Percentiles rank a stretch among this genome's conserved stretches.
Evolutionary conservation across 2,329 filamentous ascomycete species (phyloP).

Genomic region (Hypoxylon sp.): DNA sequence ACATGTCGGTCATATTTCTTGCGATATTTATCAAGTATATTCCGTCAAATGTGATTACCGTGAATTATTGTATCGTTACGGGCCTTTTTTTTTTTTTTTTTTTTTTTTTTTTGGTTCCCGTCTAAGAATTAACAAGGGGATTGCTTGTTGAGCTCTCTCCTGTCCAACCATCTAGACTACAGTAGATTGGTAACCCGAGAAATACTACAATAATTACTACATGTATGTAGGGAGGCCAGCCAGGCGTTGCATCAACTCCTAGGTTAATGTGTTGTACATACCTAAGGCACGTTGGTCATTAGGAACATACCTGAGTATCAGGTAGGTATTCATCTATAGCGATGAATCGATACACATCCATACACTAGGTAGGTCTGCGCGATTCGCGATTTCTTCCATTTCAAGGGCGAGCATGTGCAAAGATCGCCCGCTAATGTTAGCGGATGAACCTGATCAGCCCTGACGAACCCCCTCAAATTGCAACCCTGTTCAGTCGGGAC

Average conservation of each 20-base stretch:
- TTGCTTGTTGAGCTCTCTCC: slow-evolving; percentile 1
- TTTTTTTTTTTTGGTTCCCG: neutral
- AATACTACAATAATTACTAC: too few species aligned
- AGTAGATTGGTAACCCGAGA: slow-evolving; percentile 32
- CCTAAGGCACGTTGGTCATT: slow-evolving; percentile 23
- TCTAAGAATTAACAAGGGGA: neutral
- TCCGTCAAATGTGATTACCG: slow-evolving; percentile 9
- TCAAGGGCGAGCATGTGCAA: slow-evolving; percentile 41
- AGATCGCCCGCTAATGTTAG: slow-evolving; percentile 44
- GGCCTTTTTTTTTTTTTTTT: too few species aligned
- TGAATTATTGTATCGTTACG: slow-evolving; percentile 29
- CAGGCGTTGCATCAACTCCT: slow-evolving; percentile 17
- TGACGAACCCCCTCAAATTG: slow-evolving; percentile 42
- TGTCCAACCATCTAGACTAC: slow-evolving; percentile 10
- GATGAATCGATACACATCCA: neutral
- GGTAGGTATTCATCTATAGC: neutral
- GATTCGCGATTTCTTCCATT: slow-evolving; percentile 8
- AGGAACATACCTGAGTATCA: neutral
- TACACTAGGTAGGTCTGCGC: neutral
- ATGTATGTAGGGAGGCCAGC: slow-evolving; percentile 10
- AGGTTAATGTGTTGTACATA: slow-evolving; percentile 29
- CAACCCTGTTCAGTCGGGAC: slow-evolving; percentile 28
- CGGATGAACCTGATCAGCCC: slow-evolving; percentile 30
- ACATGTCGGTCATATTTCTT: slow-evolving; percentile 31
- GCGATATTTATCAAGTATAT: slow-evolving; percentile 21